Evolutionary conservation across 495 filamentous ascomycete genomes (phyloP), one percentile per base, ranked within the genome.

Genomic region (Collariella sp.): DNA sequence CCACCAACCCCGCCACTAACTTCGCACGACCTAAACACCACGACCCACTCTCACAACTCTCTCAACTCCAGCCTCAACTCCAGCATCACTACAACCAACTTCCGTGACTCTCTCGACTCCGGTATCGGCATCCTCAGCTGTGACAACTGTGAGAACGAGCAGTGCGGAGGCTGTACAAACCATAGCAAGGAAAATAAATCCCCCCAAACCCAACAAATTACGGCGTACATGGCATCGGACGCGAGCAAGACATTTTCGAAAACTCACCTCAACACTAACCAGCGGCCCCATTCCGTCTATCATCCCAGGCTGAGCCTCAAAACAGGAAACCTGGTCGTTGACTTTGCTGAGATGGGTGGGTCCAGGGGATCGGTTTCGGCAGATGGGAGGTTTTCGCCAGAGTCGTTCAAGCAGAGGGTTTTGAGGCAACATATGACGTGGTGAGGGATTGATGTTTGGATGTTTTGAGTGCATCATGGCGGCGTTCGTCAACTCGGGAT

Each of bases 371-470:
- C 13, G 4, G 7, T 11, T 22, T 35, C 40, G 1, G 46, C 18
- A 2, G 52, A 43, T 2, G 56, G 53, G 13, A 20, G 52, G 9
- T 66, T 59, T 26, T 66, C 63, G 33, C 63, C 63, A 11, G 61
- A 66, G 40, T 62, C 58, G 15, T 66, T 66, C 18, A 64, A 59
- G 23, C 53, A 64, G 50, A 45, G 63, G 54, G 46, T 64, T 26
- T 40, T 64, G 54, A 59, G 56, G 38, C 47, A 23, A 31, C 50
- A 38, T 7, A 26, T 11, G 23, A 33, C 16, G 43, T n/a, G n/a
- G n/a, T n/a, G n/a, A n/a, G n/a, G n/a, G n/a, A n/a, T n/a, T n/a
- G n/a, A n/a, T n/a, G n/a, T n/a, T n/a, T n/a, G n/a, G n/a, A n/a
- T n/a, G n/a, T n/a, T n/a, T n/a, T n/a, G n/a, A n/a, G n/a, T n/a